These are phyloP conservation scores for Apiotrichum montevideense DNA, from an alignment of 1,284 basidiomycete genomes.

Conservation along the genomic window DNA sequence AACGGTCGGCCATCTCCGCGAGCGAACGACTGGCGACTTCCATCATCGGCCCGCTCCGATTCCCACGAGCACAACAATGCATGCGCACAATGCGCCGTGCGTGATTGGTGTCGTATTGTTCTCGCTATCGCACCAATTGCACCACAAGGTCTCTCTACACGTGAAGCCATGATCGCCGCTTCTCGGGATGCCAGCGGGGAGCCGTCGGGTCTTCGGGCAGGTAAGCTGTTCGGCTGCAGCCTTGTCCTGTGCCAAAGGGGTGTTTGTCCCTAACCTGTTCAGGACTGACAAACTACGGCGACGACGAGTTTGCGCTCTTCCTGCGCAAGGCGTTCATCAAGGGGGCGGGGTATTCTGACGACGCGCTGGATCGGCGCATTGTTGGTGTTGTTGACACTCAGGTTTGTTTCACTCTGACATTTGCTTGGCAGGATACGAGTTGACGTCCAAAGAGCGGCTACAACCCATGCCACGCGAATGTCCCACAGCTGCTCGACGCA, in stretches of 20 bases:
- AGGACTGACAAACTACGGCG: constrained; percentile 37
- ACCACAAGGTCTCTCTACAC: too few species aligned
- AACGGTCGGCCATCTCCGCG: too few species aligned
- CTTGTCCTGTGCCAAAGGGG: too few species aligned
- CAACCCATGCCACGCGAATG: constrained; percentile 44
- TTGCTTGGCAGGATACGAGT: too few species aligned
- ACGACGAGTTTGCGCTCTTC: constrained; percentile 43
- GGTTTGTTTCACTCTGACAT: constrained; percentile 2
- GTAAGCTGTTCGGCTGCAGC: not conserved
- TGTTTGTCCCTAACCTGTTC: not conserved
- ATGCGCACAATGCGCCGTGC: too few species aligned
- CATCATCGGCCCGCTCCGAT: too few species aligned
- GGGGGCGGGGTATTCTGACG: constrained; percentile 43
- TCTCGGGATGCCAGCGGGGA: not conserved
- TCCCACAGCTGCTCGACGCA: constrained; percentile 36
- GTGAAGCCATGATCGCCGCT: not conserved
- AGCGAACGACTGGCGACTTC: too few species aligned
- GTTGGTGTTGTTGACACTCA: constrained; percentile 41
- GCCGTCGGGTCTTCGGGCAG: not conserved
- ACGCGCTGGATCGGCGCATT: constrained; percentile 41
- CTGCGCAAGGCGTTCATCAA: constrained; percentile 47
- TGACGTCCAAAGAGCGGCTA: constrained; percentile 26
- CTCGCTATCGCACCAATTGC: too few species aligned
- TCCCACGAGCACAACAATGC: too few species aligned
- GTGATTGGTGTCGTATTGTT: too few species aligned